phyloP scores from a whole-genome alignment of 2,329 filamentous ascomycete species.

The Stemphylium lycopersici region DNA sequence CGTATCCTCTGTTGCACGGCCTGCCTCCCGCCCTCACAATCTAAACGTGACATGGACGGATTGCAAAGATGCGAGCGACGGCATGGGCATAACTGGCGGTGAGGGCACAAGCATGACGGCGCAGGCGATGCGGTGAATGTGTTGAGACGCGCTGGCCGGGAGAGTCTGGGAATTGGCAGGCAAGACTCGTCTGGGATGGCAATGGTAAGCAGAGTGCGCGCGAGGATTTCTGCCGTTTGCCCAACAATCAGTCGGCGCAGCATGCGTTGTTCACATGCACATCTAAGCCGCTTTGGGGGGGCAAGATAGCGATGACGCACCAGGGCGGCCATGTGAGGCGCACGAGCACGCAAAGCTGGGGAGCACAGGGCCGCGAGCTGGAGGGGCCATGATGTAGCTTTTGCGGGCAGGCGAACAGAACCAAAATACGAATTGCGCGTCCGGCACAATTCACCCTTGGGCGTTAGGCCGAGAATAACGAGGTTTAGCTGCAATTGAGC shows the following conservation, averaged over 20 bases:
- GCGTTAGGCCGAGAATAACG: slow-evolving; percentile 2
- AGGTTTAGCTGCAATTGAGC: slow-evolving; percentile 19
- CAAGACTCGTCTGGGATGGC: no score
- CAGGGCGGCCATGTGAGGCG: neutral
- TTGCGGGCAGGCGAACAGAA: neutral
- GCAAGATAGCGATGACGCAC: slow-evolving; percentile 11
- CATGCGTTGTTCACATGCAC: neutral
- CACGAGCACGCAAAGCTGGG: slow-evolving; percentile 14
- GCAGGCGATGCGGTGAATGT: slow-evolving; percentile 18
- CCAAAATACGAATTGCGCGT: slow-evolving; percentile 15
- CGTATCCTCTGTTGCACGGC: neutral
- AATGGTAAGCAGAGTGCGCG: slow-evolving; percentile 1
- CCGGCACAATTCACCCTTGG: slow-evolving; percentile 17
- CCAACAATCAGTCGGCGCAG: neutral
- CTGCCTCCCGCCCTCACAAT: neutral
- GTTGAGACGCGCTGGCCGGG: slow-evolving; percentile 17
- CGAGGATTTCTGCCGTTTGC: slow-evolving; percentile 6
- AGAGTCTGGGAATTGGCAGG: no score
- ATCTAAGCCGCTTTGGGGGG: neutral
- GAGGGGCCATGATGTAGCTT: slow-evolving; percentile 19
- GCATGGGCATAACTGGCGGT: slow-evolving; percentile 25
- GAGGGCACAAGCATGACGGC: slow-evolving; percentile 16
- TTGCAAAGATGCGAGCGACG: slow-evolving; percentile 1
- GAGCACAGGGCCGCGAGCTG: slow-evolving; percentile 15
- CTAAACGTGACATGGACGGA: neutral